A percentile compares a stretch with the other conserved stretches of the same genome.
Evolutionary conservation across 208 protist genomes (phyloP).

Genomic region (Leishmania gerbilli): DNA sequence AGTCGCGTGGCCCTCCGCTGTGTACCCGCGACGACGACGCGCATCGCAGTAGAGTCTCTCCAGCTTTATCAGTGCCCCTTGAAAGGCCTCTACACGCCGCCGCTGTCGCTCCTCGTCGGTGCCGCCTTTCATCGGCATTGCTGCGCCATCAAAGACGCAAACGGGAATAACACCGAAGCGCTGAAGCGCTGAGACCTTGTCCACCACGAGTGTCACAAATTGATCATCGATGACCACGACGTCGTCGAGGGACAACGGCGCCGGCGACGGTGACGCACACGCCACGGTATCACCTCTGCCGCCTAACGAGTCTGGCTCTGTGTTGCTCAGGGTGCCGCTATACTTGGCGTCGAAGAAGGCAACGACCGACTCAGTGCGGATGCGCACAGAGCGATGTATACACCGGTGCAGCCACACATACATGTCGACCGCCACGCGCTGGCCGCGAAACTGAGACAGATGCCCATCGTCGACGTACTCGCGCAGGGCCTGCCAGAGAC

Average conservation of each 20-base stretch:
- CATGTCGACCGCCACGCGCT: constrained; percentile 86
- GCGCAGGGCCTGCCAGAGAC: constrained; percentile 75
- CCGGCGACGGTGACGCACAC: constrained; percentile 3
- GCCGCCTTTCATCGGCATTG: constrained; percentile 77
- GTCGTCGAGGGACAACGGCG: constrained; percentile 33
- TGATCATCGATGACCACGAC: constrained; percentile 33
- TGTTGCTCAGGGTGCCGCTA: background rate
- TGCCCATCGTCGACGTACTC: constrained; percentile 75
- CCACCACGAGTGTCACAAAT: constrained; percentile 39
- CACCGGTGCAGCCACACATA: constrained; percentile 89
- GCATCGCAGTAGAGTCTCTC: constrained; percentile 39
- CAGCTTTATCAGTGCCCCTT: constrained; percentile 42
- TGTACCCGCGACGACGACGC: constrained; percentile 11
- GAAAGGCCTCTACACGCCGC: constrained; percentile 39
- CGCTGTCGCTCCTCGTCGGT: constrained; percentile 60
- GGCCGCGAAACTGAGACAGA: constrained; percentile 71
- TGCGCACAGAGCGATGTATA: constrained; percentile 43
- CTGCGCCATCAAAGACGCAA: constrained; percentile 82
- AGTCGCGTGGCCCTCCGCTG: background rate
- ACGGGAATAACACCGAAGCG: constrained; percentile 70
- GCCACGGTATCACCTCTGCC: background rate
- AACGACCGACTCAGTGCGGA: constrained; percentile 32
- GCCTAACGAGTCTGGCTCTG: background rate
- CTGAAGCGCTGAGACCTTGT: constrained; percentile 50
- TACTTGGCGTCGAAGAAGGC: constrained; percentile 37